These are phyloP conservation scores for Lomentospora prolificans DNA, from an alignment of 2,329 filamentous ascomycete genomes.

Conservation along the genomic window DNA sequence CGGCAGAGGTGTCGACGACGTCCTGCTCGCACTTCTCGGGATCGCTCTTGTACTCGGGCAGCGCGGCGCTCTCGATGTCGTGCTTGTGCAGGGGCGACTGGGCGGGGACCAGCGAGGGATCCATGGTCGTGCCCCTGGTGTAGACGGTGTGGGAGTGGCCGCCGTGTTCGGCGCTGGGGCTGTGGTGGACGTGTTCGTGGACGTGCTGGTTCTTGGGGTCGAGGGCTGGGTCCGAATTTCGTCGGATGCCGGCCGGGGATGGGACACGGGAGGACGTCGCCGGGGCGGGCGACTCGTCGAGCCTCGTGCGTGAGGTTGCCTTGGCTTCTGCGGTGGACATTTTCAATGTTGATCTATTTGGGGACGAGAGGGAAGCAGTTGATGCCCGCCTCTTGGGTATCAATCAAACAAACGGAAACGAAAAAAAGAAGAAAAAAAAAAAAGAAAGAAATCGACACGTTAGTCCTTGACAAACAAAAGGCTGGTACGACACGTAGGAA, in stretches of 20 bases:
- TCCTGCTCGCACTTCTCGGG: constrained; percentile 32
- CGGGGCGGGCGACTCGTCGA: background rate
- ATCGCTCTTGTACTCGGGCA: constrained; percentile 19
- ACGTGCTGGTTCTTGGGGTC: constrained; percentile 30
- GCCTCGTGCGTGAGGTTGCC: background rate
- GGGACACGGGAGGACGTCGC: background rate
- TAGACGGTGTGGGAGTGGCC: constrained; percentile 32
- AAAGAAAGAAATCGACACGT: too few relatives aligned
- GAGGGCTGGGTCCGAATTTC: constrained; percentile 23
- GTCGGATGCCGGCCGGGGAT: constrained; percentile 12
- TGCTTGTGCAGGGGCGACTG: constrained; percentile 25
- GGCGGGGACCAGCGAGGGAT: constrained; percentile 24
- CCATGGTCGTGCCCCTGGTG: constrained; percentile 28
- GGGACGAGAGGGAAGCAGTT: background rate
- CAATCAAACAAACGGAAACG: background rate
- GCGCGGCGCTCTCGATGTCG: constrained; percentile 16
- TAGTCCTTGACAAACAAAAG: too few relatives aligned
- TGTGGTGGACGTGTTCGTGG: constrained; percentile 34
- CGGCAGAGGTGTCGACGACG: constrained; percentile 20
- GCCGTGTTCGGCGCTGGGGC: constrained; percentile 21
- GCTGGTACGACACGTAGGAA: too few relatives aligned
- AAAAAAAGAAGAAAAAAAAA: background rate
- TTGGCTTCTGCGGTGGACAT: background rate
- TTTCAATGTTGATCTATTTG: background rate
- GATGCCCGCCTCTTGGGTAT: too few relatives aligned